A percentile compares a stretch with the other conserved stretches of the same genome.
phyloP scores from a whole-genome alignment of 2,329 filamentous ascomycete species.

The Fusarium verrucosum region DNA sequence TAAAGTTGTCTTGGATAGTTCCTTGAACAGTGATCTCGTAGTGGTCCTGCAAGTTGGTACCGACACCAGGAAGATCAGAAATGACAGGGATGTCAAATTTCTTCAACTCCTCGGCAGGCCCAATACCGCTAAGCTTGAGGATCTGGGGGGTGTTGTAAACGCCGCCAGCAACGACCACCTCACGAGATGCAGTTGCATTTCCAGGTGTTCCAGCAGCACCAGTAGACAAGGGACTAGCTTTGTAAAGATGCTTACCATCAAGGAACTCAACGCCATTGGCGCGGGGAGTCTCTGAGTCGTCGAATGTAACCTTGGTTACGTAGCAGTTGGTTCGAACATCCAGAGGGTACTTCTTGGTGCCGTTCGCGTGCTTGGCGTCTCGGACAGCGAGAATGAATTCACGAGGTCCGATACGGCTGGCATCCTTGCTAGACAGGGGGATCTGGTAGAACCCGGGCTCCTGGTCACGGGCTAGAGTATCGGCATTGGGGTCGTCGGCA shows the following conservation, averaged over 20 bases:
- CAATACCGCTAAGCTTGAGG: slow-evolving; percentile 62
- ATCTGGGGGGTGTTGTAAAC: slow-evolving; percentile 62
- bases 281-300: slow-evolving; percentile 42
- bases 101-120: slow-evolving; percentile 53
- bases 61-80: slow-evolving; percentile 63
- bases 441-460: slow-evolving; percentile 62
- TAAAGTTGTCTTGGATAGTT: slow-evolving; percentile 39
- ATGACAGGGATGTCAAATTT: slow-evolving; percentile 57
- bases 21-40: slow-evolving; percentile 53
- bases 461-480: slow-evolving; percentile 31
- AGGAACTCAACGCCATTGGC: slow-evolving; percentile 49
- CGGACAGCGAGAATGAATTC: slow-evolving; percentile 59
- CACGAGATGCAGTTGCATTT: slow-evolving; percentile 47
- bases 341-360: slow-evolving; percentile 34
- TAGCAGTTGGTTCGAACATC: slow-evolving; percentile 40
- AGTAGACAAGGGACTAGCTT: slow-evolving; percentile 25
- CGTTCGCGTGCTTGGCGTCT: slow-evolving; percentile 27
- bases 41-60: slow-evolving; percentile 67
- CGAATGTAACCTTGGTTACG: slow-evolving; percentile 52
- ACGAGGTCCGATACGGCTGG: slow-evolving; percentile 62
- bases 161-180: slow-evolving; percentile 61
- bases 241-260: slow-evolving; percentile 40
- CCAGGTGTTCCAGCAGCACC: slow-evolving; percentile 17
- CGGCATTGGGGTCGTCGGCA: slow-evolving; percentile 30
- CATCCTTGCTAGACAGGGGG: slow-evolving; percentile 61